Evolutionary conservation across 177 flowering plant genomes (phyloP).

Genomic region (Vitis hybrid): DNA sequence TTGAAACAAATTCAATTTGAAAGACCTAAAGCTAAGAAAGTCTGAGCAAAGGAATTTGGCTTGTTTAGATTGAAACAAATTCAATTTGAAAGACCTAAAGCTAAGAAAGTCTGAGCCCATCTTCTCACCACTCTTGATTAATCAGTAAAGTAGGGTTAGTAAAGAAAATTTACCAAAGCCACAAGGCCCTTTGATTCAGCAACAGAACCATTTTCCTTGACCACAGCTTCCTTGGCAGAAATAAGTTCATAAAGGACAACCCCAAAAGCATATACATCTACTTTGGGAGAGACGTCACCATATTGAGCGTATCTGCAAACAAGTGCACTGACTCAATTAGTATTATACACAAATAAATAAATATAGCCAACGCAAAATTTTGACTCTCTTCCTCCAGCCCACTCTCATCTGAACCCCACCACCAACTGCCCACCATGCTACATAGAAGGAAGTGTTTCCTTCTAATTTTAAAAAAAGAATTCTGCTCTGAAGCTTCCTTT

Average conservation of each 20-base stretch:
- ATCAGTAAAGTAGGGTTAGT: neutral
- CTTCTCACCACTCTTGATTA: neutral
- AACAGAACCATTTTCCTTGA: conserved; percentile 44
- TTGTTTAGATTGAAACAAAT: neutral
- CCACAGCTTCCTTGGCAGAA: conserved; percentile 82
- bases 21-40: neutral
- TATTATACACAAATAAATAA: neutral
- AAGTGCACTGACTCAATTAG: neutral
- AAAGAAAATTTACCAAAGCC: conserved; percentile 50
- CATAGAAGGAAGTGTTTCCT: neutral
- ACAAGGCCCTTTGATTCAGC: conserved; percentile 79
- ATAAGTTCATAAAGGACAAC: conserved; percentile 89
- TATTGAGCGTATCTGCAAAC: conserved; percentile 75
- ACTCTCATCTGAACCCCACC: no score
- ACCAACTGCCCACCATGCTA: no score
- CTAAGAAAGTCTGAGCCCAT: neutral
- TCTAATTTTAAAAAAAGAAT: no score
- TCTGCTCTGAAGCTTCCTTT: no score
- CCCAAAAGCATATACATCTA: conserved; percentile 95
- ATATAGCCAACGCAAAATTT: neutral
- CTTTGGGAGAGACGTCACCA: conserved; percentile 87
- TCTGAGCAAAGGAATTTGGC: neutral
- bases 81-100: no score
- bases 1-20: neutral
- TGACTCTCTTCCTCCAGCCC: neutral